Evolutionary conservation across 2,329 filamentous ascomycete species (phyloP), one percentile per base, ranked within the genome.

Genomic region (Dactylellina drechsleri): DNA sequence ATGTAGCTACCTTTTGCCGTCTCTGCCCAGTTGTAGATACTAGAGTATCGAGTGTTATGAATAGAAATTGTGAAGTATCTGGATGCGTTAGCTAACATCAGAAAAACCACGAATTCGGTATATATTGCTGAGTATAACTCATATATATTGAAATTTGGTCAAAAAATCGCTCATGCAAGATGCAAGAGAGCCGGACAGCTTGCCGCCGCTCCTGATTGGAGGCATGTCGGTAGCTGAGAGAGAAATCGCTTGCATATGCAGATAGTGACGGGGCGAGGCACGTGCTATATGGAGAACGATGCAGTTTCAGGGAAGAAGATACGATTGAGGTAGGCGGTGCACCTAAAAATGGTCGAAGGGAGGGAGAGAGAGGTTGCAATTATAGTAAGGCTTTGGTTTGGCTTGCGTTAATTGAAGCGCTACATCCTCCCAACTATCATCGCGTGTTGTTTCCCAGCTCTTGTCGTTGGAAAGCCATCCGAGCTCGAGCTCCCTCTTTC

Each of bases 211-310:
- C 49, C 70, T 74, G 70, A 74, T 74, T 74, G 70, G 70, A 74
- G 70, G 70, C 57, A 66, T 53, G 62, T 67, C 62, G 70, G 70
- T 66, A 74, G 70, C 70, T 74, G 70, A 74, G 70, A 65, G 60
- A 74, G 70, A 74, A 74, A 74, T 74, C 70, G 57, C 70, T 74
- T 74, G 70, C 70, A 74, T 74, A 74, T 74, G 70, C 70, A 73
- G 68, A 73, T 66, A 62, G 70, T 66, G 62, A 74, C 62, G 61
- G 64, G 65, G 70, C 70, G 70, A 74, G 70, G 70, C 70, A 74
- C 70, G 70, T 74, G 70, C 70, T 66, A 62, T 50, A 66, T 67
- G 62, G 70, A 74, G 70, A 59, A 67, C 52, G 64, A 61, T 57
- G 62, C 41, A 40, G 70, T 74, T 74, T 67, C 70, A 74, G 62